phyloP scores from a whole-genome alignment of 2,329 filamentous ascomycete genomes.

The Fusarium sp. region DNA sequence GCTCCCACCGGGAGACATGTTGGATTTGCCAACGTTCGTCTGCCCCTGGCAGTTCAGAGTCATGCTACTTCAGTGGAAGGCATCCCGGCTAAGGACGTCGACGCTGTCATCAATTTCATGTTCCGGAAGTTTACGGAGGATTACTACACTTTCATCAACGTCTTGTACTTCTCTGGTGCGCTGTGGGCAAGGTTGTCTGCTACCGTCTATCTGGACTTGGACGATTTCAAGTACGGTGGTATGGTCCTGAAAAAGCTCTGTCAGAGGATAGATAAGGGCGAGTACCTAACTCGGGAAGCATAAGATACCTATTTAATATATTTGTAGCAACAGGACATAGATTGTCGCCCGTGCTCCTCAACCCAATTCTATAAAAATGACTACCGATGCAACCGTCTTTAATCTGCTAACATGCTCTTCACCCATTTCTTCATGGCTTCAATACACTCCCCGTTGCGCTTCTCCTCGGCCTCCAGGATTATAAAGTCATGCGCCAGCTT shows the following conservation, averaged over 20 bases:
- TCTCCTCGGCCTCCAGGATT: neutral
- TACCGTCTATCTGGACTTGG: neutral
- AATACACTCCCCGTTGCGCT: neutral
- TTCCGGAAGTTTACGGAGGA: neutral
- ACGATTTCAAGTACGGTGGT: neutral
- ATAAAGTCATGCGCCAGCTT: neutral
- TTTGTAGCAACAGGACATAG: no score
- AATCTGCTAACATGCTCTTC: neutral
- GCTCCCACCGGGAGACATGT: neutral
- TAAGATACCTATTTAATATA: neutral
- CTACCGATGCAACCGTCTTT: no score
- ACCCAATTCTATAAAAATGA: neutral
- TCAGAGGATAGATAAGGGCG: neutral
- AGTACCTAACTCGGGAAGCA: neutral
- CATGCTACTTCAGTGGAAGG: neutral
- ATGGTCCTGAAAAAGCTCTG: neutral
- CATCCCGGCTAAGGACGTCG: neutral
- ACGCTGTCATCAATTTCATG: neutral
- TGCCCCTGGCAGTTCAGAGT: neutral
- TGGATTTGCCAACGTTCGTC: neutral
- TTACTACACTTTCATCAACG: neutral
- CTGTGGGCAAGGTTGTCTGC: neutral
- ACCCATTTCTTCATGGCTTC: neutral
- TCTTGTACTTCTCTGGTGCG: neutral
- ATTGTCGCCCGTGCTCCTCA: neutral